Percentiles rank a stretch among this genome's conserved stretches.
These are phyloP conservation scores for Collybiopsis luxurians DNA, from an alignment of 768 basidiomycete species.

Conservation along the genomic window DNA sequence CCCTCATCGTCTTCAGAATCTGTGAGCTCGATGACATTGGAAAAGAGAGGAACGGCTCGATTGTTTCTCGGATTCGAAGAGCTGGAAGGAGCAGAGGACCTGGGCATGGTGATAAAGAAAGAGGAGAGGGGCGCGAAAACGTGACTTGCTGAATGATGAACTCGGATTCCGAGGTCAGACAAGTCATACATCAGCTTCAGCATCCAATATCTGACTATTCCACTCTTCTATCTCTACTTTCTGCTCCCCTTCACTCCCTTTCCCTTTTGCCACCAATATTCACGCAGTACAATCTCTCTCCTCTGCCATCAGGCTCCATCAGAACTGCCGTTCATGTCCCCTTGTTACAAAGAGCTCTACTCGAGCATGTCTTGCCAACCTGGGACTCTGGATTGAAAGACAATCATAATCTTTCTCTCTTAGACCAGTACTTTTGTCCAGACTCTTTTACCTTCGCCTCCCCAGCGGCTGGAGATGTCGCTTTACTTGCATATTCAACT, in stretches of 20 bases:
- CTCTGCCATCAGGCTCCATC: constrained; percentile 30
- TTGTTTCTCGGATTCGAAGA: not conserved
- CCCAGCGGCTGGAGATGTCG: constrained; percentile 48
- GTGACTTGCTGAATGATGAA: not conserved
- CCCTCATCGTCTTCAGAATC: constrained; percentile 44
- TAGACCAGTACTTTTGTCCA: constrained; percentile 76
- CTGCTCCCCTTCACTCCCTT: constrained; percentile 53
- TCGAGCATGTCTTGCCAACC: constrained; percentile 63
- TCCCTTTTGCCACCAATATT: constrained; percentile 61
- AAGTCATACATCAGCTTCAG: constrained; percentile 43
- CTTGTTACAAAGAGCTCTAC: constrained; percentile 59
- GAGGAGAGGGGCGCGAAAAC: not conserved
- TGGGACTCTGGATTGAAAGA: constrained; percentile 63
- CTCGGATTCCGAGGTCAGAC: constrained; percentile 24
- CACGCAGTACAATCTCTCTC: constrained; percentile 37
- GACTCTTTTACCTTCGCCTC: constrained; percentile 53
- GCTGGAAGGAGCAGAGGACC: not conserved
- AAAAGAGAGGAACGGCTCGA: not conserved
- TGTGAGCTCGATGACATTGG: constrained; percentile 44
- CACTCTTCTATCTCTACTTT: constrained; percentile 54
- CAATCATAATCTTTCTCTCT: constrained; percentile 38
- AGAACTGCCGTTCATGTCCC: constrained; percentile 42
- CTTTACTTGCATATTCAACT: constrained; percentile 61
- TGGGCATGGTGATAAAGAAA: too few relatives aligned
- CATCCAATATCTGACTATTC: constrained; percentile 45